A percentile compares a stretch with the other conserved stretches of the same genome.
Conservation (phyloP, 2,329 filamentous ascomycete genomes). For the Endoconidiophora laricicola region DNA sequence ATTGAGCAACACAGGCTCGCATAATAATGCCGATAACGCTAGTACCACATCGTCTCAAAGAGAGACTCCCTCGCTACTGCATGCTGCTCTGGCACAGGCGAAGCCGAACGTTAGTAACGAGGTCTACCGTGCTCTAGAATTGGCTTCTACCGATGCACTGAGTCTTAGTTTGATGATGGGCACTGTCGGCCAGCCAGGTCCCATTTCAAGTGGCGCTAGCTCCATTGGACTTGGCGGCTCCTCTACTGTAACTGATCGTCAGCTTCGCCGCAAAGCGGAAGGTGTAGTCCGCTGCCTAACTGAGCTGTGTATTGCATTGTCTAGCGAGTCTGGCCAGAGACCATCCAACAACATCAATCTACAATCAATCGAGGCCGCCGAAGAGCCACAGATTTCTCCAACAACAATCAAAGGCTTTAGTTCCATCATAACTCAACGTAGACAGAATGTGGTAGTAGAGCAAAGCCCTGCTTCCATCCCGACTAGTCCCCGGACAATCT, state of each 20-base stretch:
- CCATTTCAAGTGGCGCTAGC: conserved; percentile 50
- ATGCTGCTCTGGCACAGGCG: conserved; percentile 65
- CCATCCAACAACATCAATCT: conserved; percentile 13
- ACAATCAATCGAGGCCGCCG: conserved; percentile 10
- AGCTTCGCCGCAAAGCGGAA: conserved; percentile 78
- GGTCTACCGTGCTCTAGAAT: conserved; percentile 65
- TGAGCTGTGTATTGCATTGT: conserved; percentile 74
- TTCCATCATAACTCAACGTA: conserved; percentile 23
- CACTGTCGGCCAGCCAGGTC: conserved; percentile 48
- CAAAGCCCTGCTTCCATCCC: conserved; percentile 22
- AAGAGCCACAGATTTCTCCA: conserved; percentile 25
- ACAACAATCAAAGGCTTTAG: conserved; percentile 27
- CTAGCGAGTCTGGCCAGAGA: conserved; percentile 34
- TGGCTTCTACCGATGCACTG: conserved; percentile 66
- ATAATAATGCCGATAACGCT: conserved; percentile 29
- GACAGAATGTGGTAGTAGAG: conserved; percentile 27
- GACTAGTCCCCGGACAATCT: conserved; percentile 31
- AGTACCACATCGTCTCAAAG: conserved; percentile 27
- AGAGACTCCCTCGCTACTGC: conserved; percentile 60
- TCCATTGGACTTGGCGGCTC: conserved; percentile 32
- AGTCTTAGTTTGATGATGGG: conserved; percentile 64
- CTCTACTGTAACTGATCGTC: conserved; percentile 53
- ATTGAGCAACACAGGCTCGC: conserved; percentile 28
- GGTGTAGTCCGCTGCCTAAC: conserved; percentile 85
- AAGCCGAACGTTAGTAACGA: conserved; percentile 52